Evolutionary conservation across 2,329 filamentous ascomycete genomes (phyloP).

Genomic region (Oidium heveae): DNA sequence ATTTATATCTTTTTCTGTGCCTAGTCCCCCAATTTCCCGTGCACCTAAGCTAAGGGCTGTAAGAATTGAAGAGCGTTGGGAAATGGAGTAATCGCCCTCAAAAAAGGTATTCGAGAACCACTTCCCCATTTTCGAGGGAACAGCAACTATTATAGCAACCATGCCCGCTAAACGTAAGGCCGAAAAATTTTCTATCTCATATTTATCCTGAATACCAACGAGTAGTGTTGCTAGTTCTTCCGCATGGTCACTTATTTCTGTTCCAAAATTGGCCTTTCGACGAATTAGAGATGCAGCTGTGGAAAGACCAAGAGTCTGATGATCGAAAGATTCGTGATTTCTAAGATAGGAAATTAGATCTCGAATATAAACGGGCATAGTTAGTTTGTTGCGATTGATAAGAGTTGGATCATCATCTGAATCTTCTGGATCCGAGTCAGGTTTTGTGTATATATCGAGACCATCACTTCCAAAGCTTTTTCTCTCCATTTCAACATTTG

Average conservation of each 20-base stretch:
- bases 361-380: conserved; percentile 70
- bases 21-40: conserved; percentile 59
- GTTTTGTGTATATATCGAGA: conserved; percentile 57
- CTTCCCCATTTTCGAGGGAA: conserved; percentile 52
- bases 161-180: conserved; percentile 55
- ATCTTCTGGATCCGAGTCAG: conserved; percentile 70
- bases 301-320: conserved; percentile 52
- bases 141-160: conserved; percentile 54
- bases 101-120: conserved; percentile 77
- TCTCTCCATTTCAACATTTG: conserved; percentile 35
- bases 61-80: conserved; percentile 60
- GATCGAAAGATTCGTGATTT: conserved; percentile 63
- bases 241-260: conserved; percentile 62
- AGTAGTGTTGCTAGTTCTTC: conserved; percentile 57
- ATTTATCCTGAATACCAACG: conserved; percentile 63
- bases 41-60: conserved; percentile 60
- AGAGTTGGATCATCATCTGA: conserved; percentile 83
- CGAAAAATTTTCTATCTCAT: conserved; percentile 54
- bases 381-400: conserved; percentile 58
- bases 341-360: conserved; percentile 58
- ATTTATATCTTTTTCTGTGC: conserved; percentile 14
- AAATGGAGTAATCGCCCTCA: conserved; percentile 71
- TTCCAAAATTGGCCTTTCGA: conserved; percentile 68
- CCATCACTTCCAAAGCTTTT: conserved; percentile 22
- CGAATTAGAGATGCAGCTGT: conserved; percentile 62